These are phyloP conservation scores for Schoenoplectus triqueter DNA, from an alignment of 202 grass and related monocot species.

Conservation along the genomic window DNA sequence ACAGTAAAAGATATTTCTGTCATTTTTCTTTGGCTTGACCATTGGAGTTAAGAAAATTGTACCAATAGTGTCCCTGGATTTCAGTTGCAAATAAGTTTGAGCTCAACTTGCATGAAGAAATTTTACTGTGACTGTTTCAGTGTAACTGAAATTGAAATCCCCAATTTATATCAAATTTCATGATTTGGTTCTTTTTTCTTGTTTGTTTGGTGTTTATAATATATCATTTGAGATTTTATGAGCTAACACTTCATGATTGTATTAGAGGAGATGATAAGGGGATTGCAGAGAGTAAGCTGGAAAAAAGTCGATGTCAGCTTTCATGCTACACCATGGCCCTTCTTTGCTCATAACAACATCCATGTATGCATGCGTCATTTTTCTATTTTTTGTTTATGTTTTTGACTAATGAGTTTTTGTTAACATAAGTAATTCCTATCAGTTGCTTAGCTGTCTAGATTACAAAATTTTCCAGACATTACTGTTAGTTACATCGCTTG, in stretches of 20 bases:
- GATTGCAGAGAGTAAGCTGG: conserved; percentile 87
- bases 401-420: not conserved
- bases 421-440: not conserved
- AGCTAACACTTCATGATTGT: conserved; percentile 34
- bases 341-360: conserved; percentile 87
- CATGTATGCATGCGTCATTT: conserved; percentile 49
- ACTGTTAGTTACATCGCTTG: not conserved
- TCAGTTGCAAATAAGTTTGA: not conserved
- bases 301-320: conserved; percentile 94
- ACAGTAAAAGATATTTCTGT: not conserved
- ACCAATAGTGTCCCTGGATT: not conserved
- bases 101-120: not conserved
- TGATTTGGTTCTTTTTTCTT: not conserved
- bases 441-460: not conserved
- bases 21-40: not conserved
- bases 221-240: not conserved
- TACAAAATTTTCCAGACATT: not conserved
- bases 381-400: not conserved
- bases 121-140: not conserved
- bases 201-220: not conserved
- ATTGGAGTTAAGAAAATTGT: not conserved
- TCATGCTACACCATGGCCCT: conserved; percentile 70
- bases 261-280: conserved; percentile 85
- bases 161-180: not conserved
- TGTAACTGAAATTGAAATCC: conserved; percentile 4